Evolutionary conservation across 2,329 filamentous ascomycete species (phyloP).

Genomic region (Xylariaceae sp.): DNA sequence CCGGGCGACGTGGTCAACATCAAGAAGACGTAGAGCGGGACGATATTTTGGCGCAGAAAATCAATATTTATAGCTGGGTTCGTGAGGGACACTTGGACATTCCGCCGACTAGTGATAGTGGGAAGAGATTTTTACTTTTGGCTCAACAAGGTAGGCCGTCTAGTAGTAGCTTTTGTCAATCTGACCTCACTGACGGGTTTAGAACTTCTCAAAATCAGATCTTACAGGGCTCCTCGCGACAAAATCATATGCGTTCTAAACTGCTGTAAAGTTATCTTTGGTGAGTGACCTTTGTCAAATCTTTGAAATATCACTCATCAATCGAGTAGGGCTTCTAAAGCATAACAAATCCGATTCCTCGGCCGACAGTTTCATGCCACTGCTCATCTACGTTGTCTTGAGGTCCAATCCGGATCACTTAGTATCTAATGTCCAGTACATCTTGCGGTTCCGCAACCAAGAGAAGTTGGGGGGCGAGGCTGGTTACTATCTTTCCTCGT

Average conservation of each 20-base stretch:
- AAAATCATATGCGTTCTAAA: conserved; percentile 98
- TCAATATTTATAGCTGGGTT: conserved; percentile 95
- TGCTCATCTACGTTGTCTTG: conserved; percentile 92
- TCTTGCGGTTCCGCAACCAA: conserved; percentile 92
- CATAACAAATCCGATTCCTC: conserved; percentile 92
- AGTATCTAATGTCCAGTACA: conserved; percentile 97
- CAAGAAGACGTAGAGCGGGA: conserved; percentile 97
- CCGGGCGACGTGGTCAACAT: conserved; percentile 88
- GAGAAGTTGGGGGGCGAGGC: conserved; percentile 97
- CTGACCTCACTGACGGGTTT: conserved; percentile 22
- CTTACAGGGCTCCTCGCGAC: conserved; percentile 92
- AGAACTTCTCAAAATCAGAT: conserved; percentile 95
- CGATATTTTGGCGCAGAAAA: conserved; percentile 93
- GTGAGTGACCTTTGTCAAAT: conserved; percentile 42
- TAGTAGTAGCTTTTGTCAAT: neutral
- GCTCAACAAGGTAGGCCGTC: conserved; percentile 71
- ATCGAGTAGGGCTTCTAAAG: conserved; percentile 66
- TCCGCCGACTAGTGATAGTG: conserved; percentile 75
- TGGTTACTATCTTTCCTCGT: conserved; percentile 93
- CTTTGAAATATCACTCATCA: conserved; percentile 12
- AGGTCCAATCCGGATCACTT: conserved; percentile 93
- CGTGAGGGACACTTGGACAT: conserved; percentile 92
- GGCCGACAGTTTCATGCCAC: conserved; percentile 90
- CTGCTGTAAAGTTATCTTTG: conserved; percentile 99
- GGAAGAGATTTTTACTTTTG: conserved; percentile 79